Base-by-base conservation (phyloP, 441 rosid species). In the Bocquillonia castaneifolia region DNA sequence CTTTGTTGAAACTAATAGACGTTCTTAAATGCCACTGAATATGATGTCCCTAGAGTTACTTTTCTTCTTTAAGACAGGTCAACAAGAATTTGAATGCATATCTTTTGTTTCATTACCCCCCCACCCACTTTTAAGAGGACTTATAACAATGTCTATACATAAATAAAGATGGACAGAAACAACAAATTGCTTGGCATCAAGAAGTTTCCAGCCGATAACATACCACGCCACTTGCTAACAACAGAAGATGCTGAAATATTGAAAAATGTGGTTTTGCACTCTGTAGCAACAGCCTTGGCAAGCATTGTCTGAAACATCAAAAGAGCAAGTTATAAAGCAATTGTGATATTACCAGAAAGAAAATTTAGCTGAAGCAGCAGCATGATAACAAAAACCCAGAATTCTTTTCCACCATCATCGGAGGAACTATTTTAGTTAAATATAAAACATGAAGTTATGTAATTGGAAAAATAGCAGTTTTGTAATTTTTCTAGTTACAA, bases 181-280 rank as follows among this genome's bases (percentile, higher is more conserved):
- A 50, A 51, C 20, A 59, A 39, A 37, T 29, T 39, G 20, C 20
- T 36, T 5, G 15, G 58, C 25, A 18, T 22, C 40, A 36, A 48
- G 55, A 36, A 59, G 51, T 32, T 44, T 45, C 18, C 14, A 45
- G n/a, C 57, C 37, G 17, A 57, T 63, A 60, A 75, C 83, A 74
- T 82, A 86, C 95, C 95, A 56, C 97, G 92, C 99, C 99, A 94
- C 87, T 94, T 94, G 88, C 99, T 94, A 70, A 94, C 99, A 48
- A 94, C 91, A 37, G 99, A 94, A 51, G 99, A 94, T 67, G 99
- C 99, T 42, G 99, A 94, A 68, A 94, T 94, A 59, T 94, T 94
- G 86, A 94, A 94, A 83, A 94, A 94, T 13, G 99, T 91, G 13
- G 99, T 94, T 59, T 94, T 89, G 87, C 99, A 94, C 79, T 94